Percentiles rank a stretch among this genome's conserved stretches.
Evolutionary conservation across 495 filamentous ascomycete genomes (phyloP).

Genomic region (Podospora sp.): DNA sequence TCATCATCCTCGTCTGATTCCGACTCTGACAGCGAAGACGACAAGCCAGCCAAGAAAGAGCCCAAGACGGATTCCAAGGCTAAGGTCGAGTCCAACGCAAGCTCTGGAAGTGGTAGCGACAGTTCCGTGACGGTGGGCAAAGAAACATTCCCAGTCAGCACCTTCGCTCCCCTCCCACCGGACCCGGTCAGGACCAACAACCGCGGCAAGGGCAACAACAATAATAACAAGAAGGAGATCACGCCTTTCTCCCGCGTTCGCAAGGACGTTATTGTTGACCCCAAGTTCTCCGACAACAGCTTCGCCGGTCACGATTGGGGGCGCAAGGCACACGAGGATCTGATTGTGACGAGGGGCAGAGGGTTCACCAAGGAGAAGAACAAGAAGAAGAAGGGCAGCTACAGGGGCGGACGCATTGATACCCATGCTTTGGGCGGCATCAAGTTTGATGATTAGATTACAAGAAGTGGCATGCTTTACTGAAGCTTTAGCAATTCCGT

Average conservation of each 20-base stretch:
- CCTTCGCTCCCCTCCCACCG: conserved; percentile 51
- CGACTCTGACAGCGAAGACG: conserved; percentile 35
- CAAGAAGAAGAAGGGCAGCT: conserved; percentile 87
- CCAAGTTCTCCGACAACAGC: conserved; percentile 64
- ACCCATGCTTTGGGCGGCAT: conserved; percentile 70
- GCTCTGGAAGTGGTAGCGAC: conserved; percentile 31
- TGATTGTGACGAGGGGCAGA: conserved; percentile 90
- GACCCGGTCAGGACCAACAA: conserved; percentile 52
- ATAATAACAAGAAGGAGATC: conserved; percentile 55
- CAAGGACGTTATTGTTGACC: conserved; percentile 60
- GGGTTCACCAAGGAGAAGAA: conserved; percentile 99
- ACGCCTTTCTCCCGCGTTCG: conserved; percentile 67
- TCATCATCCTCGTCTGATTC: conserved; percentile 26
- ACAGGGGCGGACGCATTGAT: conserved; percentile 83
- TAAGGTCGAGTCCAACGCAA: conserved; percentile 17
- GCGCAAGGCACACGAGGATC: conserved; percentile 78
- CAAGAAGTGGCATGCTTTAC: not conserved
- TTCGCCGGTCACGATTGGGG: conserved; percentile 88
- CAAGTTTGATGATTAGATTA: conserved; percentile 79
- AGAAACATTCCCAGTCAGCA: conserved; percentile 36
- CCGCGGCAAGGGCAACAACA: conserved; percentile 41
- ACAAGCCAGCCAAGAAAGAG: conserved; percentile 19
- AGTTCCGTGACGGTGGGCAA: conserved; percentile 48
- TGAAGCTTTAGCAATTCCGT: not conserved
- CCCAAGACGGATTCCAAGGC: conserved; percentile 28